Base-by-base conservation (phyloP, 352 stramenopile species). In the Blastocystis hominis region DNA sequence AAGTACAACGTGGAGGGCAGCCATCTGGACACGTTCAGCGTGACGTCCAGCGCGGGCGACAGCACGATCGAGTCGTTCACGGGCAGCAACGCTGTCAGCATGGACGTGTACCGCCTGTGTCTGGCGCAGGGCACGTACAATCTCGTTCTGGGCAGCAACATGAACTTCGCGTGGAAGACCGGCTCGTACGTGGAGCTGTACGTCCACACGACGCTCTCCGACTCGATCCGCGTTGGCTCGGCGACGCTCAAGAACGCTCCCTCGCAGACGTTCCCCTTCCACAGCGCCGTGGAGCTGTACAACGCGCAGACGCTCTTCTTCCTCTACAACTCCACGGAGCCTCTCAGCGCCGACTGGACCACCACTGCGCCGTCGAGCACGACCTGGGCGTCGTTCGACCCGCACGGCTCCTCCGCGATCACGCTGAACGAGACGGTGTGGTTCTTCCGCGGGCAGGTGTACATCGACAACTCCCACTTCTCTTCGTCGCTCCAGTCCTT, bases 1-100 rank as follows among this genome's bases (percentile, higher is more conserved):
- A 84, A 84, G 50, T 68, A 66, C 56, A 84, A 84, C 56, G 72
- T 84, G 54, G 7, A 5, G 34, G 72, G 72, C 13, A 66, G 44
- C 54, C 34, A 42, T n/a, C 40, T 30, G 34, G 72, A 84, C n/a
- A 47, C 59, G 30, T 13, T 84, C 15, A 9, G 3, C 13, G 4
- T 84, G 13, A 24, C 10, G 13, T 6, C 38, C 17, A 24, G 7
- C 36, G 5, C 3, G 2, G 15, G 50, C 4, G 24, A 69, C 4
- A 47, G 4, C 1, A 7, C 30, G 2, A 42, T 17, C 30, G 9
- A 47, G 9, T 54, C 24, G 10, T 63, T 63, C 40, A 24, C 10
- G 2, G 72, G 54, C 13, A 17, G 24, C 4, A 36, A 84, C 6
- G 42, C n/a, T 30, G 50, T 84, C 0, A 42, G 20, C n/a, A 68